Evolutionary conservation across 1,284 basidiomycete genomes (phyloP).

Genomic region (Baeospora myosura): DNA sequence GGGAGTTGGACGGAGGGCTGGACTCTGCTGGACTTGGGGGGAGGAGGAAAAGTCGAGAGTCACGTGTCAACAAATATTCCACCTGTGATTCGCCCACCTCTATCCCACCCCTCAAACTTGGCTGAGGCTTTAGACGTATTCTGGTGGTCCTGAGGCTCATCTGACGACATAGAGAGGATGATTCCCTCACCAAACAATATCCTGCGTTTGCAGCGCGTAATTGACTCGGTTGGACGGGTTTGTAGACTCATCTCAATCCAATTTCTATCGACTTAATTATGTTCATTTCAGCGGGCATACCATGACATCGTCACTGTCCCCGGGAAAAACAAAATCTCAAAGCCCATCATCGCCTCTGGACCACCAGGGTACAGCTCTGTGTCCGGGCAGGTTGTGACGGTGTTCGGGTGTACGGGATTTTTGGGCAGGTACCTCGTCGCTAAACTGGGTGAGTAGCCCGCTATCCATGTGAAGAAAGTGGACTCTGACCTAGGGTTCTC

Average conservation of each 20-base stretch:
- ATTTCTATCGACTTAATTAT: slow-evolving; percentile 4
- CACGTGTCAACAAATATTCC: no score
- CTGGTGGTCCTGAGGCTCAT: no score
- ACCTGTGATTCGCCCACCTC: no score
- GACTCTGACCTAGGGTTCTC: slow-evolving; percentile 2
- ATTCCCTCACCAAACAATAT: no score
- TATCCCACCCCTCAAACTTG: no score
- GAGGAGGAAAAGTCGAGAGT: slow-evolving; percentile 4
- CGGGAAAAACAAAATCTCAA: slow-evolving; percentile 28
- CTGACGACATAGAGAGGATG: no score
- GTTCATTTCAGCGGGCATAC: slow-evolving; percentile 49
- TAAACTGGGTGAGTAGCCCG: slow-evolving; percentile 66
- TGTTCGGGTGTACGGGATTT: slow-evolving; percentile 96
- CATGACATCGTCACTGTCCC: slow-evolving; percentile 64
- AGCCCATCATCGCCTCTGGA: slow-evolving; percentile 68
- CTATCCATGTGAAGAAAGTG: slow-evolving; percentile 3
- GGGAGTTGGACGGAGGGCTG: neutral
- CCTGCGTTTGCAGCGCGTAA: no score
- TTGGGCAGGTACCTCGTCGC: slow-evolving; percentile 91
- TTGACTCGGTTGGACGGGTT: slow-evolving; percentile 38
- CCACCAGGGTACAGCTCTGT: slow-evolving; percentile 82
- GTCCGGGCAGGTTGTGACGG: slow-evolving; percentile 88
- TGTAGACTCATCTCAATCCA: slow-evolving; percentile 1
- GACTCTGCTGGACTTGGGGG: neutral
- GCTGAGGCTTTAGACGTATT: no score